Evolutionary conservation across 169 alveolate species (phyloP), one percentile per base, ranked within the genome.

Genomic region (Plasmodium ovale): DNA sequence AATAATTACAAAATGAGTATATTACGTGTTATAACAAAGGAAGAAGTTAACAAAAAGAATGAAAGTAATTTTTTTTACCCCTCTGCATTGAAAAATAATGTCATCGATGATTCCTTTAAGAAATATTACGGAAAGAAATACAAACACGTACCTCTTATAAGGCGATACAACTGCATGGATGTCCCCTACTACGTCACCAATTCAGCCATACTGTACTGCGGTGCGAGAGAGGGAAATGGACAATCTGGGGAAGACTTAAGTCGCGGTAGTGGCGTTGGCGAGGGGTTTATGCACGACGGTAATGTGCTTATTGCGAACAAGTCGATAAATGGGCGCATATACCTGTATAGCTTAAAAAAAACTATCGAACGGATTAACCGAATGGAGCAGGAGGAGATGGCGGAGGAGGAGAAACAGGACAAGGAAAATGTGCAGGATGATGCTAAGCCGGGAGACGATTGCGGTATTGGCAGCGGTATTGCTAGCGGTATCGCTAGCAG

Each of bases 1-100:
- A 49, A 59, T 14, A 59, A 60, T 74, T 74, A 74, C 33, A 74
- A 74, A 60, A 74, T 74, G 88, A 74, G 88, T 51, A 74, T 74
- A 23, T 51, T 74, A 60, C 88, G 88, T 3, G 88, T 74, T 14
- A 51, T 74, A 16, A 74, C 88, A 37, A 74, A 59, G 35, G 88
- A 74, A 9, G 67, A 74, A 74, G 25, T 59, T 4, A 60, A 74
- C 35, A 60, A 74, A 33, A 53, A 51, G 27, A 35, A 60, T 51
- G 88, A 74, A 39, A 58, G 60, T n/a, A 49, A 74, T 14, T 59
- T 74, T 21, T 74, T 59, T 21, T 44, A 74, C 35, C 44, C 88
- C 0, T 74, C 64, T 14, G 58, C 88, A 0, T 21, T 74, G 19
- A 60, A 42, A n/a, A 49, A 58, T 74, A 74, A 74, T 49, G 16